Percentiles rank a stretch among this genome's conserved stretches.
Conservation (phyloP, 176 grass and related monocot genomes). For the Metroxylon sagu region DNA sequence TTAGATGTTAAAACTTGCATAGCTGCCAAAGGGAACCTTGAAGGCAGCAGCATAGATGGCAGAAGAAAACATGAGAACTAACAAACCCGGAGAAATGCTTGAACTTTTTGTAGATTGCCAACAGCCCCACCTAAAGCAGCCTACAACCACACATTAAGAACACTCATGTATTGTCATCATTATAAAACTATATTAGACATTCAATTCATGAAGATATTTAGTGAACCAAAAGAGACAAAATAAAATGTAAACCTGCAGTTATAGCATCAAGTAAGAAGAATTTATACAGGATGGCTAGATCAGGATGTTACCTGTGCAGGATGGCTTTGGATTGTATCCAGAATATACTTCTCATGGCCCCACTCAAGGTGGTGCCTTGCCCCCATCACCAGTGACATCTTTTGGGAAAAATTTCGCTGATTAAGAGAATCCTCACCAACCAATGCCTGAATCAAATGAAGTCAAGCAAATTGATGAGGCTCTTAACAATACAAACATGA, state of each 20-base stretch:
- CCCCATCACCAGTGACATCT: constrained; percentile 72
- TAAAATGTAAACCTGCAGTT: background rate
- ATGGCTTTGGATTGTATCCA: constrained; percentile 86
- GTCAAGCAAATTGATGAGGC: constrained; percentile 6
- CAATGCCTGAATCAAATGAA: constrained; percentile 52
- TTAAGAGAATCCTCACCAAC: constrained; percentile 49
- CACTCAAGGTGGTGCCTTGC: constrained; percentile 87
- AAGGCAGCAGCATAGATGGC: background rate
- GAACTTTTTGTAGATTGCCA: constrained; percentile 81
- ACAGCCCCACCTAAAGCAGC: constrained; percentile 95
- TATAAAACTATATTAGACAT: too few relatives aligned
- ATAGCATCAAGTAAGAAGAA: too few relatives aligned
- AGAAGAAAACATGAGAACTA: constrained; percentile 25
- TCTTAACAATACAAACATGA: too few relatives aligned
- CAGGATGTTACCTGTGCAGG: constrained; percentile 53
- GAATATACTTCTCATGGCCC: constrained; percentile 91
- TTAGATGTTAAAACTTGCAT: constrained; percentile 16
- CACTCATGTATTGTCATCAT: too few relatives aligned
- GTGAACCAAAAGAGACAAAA: constrained; percentile 7
- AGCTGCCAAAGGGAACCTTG: background rate
- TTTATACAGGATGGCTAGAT: background rate
- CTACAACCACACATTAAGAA: constrained; percentile 30
- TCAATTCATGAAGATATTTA: too few relatives aligned
- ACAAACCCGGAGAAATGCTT: constrained; percentile 83
- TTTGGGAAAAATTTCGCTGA: constrained; percentile 54